These are phyloP conservation scores for Daldinia sp. DNA, from an alignment of 2,329 filamentous ascomycete species.

Conservation along the genomic window DNA sequence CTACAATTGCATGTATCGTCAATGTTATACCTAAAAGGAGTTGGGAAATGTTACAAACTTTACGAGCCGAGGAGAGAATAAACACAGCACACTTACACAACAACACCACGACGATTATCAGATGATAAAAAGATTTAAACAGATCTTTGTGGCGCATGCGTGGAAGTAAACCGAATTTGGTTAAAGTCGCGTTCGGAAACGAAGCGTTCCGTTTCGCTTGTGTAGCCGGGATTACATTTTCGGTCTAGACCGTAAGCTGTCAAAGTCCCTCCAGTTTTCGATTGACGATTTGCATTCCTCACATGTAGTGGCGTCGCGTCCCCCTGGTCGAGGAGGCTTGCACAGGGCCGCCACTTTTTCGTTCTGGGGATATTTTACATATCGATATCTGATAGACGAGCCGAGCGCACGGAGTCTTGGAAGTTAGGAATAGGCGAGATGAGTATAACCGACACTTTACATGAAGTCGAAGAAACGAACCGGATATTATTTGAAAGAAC, in stretches of 20 bases:
- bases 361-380: neutral
- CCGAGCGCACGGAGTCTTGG: neutral
- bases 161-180: slow-evolving; percentile 13
- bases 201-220: slow-evolving; percentile 35
- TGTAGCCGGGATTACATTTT: slow-evolving; percentile 17
- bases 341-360: slow-evolving; percentile 10
- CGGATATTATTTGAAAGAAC: neutral
- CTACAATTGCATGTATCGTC: no score
- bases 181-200: slow-evolving; percentile 29
- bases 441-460: no score
- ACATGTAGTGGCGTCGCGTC: slow-evolving; percentile 14
- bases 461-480: neutral
- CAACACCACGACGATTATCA: slow-evolving; percentile 5
- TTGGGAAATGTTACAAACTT: neutral
- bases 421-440: neutral
- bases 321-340: no score
- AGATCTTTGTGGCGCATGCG: slow-evolving; percentile 9
- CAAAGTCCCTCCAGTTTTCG: slow-evolving; percentile 15
- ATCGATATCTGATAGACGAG: slow-evolving; percentile 6
- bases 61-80: neutral
- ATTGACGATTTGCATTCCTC: slow-evolving; percentile 31
- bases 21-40: neutral
- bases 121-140: neutral
- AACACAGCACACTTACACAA: neutral
- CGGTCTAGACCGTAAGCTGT: slow-evolving; percentile 6